Evolutionary conservation across 768 basidiomycete species (phyloP).

Genomic region (Paxillus involutus): DNA sequence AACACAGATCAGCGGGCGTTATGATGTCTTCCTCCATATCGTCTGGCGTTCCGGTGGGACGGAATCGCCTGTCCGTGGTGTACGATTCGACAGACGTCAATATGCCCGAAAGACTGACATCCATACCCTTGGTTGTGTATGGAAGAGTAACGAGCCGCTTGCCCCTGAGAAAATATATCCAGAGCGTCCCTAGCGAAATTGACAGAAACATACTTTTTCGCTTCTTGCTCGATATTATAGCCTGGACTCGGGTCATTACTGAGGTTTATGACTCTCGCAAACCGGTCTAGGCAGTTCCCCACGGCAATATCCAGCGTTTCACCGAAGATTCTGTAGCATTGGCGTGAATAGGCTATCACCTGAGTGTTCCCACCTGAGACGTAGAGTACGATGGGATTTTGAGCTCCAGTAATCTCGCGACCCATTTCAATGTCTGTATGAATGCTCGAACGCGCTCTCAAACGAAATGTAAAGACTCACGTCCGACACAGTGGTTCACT

Average conservation of each 20-base stretch:
- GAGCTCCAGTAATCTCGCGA: constrained; percentile 88
- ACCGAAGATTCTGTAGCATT: constrained; percentile 97
- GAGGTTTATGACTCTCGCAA: constrained; percentile 90
- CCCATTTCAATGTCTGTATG: constrained; percentile 96
- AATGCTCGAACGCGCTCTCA: background rate
- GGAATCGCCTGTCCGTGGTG: constrained; percentile 83
- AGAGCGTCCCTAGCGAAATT: background rate
- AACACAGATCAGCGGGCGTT: constrained; percentile 95
- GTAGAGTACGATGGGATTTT: constrained; percentile 95
- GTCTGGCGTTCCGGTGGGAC: constrained; percentile 40
- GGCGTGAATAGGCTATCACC: constrained; percentile 97
- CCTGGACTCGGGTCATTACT: constrained; percentile 97
- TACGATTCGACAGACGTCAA: constrained; percentile 86
- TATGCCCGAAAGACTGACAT: constrained; percentile 93
- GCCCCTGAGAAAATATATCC: constrained; percentile 52
- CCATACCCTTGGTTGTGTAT: constrained; percentile 99
- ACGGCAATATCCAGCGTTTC: constrained; percentile 99
- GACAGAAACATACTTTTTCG: constrained; percentile 66
- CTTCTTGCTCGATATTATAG: constrained; percentile 95
- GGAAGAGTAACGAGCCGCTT: constrained; percentile 81
- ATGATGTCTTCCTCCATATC: constrained; percentile 63
- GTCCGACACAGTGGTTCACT: constrained; percentile 99
- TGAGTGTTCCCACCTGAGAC: constrained; percentile 99
- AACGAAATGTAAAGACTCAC: constrained; percentile 46
- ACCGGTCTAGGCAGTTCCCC: constrained; percentile 96